Percentiles rank a stretch among this genome's conserved stretches.
Conservation (phyloP, 2,329 filamentous ascomycete species). For the Arthroderma sp. region DNA sequence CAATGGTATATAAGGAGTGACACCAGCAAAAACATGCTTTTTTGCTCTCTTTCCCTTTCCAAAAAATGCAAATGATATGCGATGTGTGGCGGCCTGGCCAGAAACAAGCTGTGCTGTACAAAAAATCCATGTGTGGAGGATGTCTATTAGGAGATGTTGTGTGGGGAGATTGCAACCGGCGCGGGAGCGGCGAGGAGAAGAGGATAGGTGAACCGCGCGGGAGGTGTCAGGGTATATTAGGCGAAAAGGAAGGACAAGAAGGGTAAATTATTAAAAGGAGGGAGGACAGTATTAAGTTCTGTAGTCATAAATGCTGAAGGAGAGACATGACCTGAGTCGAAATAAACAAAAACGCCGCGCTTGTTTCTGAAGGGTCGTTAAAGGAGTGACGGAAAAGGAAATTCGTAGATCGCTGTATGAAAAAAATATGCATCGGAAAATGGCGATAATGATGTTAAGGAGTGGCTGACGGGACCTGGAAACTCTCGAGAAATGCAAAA, state of each 20-base stretch:
- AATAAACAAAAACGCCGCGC: constrained; percentile 9
- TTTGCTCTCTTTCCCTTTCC: constrained; percentile 1
- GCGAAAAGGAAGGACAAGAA: not conserved
- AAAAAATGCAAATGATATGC: constrained; percentile 8
- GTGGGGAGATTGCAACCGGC: not conserved
- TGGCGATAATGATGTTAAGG: constrained; percentile 6
- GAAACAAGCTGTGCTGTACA: constrained; percentile 11
- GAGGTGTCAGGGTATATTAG: not conserved
- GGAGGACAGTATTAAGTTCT: constrained; percentile 4
- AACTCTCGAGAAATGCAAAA: constrained; percentile 6
- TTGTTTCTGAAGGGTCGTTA: constrained; percentile 13
- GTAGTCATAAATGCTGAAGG: constrained; percentile 5
- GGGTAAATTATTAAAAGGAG: not conserved
- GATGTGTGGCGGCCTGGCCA: constrained; percentile 8
- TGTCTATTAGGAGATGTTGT: not conserved
- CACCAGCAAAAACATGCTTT: constrained; percentile 2
- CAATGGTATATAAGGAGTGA: constrained; percentile 7
- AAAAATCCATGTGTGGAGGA: constrained; percentile 4
- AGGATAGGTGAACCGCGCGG: not conserved
- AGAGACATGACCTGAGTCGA: constrained; percentile 10
- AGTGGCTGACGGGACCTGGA: constrained; percentile 13
- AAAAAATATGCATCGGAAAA: constrained; percentile 10
- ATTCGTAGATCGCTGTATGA: constrained; percentile 13
- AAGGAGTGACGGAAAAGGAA: constrained; percentile 22
- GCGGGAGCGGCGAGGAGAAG: not conserved